These are phyloP conservation scores for Solanum boliviense DNA, from an alignment of 257 asterid species.

Conservation along the genomic window DNA sequence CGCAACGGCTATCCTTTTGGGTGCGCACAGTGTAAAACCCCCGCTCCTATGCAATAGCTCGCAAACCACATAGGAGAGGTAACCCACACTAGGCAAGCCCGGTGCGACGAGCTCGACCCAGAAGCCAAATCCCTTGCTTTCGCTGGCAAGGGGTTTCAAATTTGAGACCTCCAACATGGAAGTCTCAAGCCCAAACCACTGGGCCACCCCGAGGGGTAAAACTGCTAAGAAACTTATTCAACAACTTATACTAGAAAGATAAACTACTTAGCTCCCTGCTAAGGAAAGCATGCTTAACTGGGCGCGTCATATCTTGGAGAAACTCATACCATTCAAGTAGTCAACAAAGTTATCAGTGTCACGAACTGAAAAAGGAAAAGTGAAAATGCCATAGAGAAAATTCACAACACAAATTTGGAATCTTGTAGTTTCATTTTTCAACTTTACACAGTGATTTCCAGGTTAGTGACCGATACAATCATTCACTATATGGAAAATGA, in stretches of 20 bases:
- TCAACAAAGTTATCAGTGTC: not conserved
- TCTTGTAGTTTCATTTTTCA: not conserved
- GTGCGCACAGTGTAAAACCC: no score
- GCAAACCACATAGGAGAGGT: no score
- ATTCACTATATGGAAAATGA: not conserved
- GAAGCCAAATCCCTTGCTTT: no score
- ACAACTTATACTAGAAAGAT: not conserved
- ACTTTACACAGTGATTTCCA: not conserved
- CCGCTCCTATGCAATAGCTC: no score
- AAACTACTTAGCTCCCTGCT: not conserved
- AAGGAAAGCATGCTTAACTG: not conserved
- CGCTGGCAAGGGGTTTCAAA: no score
- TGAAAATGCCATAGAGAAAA: not conserved
- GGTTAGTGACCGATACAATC: not conserved
- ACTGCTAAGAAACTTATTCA: not conserved
- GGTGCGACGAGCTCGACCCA: no score
- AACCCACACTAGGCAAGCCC: no score
- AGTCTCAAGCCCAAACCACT: no score
- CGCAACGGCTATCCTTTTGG: no score
- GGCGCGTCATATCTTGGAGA: not conserved
- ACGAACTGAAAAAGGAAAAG: not conserved
- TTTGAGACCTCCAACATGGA: no score
- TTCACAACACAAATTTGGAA: not conserved
- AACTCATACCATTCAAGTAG: not conserved
- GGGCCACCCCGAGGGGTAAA: no score